Base-by-base conservation (phyloP, 2,329 filamentous ascomycete genomes). In the Colletotrichum abscissum region DNA sequence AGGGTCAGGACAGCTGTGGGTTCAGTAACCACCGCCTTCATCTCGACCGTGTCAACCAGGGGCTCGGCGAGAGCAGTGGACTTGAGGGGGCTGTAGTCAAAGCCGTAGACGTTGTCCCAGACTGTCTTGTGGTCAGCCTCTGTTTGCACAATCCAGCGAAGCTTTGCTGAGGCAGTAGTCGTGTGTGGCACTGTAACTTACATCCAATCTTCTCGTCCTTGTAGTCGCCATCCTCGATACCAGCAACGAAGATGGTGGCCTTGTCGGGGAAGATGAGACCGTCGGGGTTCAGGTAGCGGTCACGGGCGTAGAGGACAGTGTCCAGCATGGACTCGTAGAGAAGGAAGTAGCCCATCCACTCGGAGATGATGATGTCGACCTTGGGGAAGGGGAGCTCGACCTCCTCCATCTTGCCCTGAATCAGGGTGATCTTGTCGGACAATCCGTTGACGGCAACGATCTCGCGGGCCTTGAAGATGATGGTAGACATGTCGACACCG, bases 391-490 rank as follows among this genome's bases (percentile, higher is more conserved):
- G 97, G 75, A 99, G 88, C 80, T 93, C 88, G 58, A 99, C 95
- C 87, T 99, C 97, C 88, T 99, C 97, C 97, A 99, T 99, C 91
- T 99, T 99, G 83, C 97, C 97, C 88, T 98, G 97, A 76, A 99
- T 91, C 73, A 99, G 91, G 66, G 97, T 98, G 83, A 99, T 98
- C 90, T 98, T 97, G 87, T 96, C 93, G 66, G 93, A 90, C 89
- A 99, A 92, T 78, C 96, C 95, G 84, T 99, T 99, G 78, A 89
- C 90, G 82, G 92, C 92, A 81, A 98, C 97, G 77, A 99, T 99
- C 88, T 98, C 94, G 80, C 92, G 92, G 57, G 97, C 97, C 89
- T 99, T 99, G 86, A 97, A 95, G 86, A 99, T 98, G 85, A 99
- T 99, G 78, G 96, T 98, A 42, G 97, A 99, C 96, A 98, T 99